Conservation (phyloP, 257 asterid species). For the Capsicum rhomboideum region DNA sequence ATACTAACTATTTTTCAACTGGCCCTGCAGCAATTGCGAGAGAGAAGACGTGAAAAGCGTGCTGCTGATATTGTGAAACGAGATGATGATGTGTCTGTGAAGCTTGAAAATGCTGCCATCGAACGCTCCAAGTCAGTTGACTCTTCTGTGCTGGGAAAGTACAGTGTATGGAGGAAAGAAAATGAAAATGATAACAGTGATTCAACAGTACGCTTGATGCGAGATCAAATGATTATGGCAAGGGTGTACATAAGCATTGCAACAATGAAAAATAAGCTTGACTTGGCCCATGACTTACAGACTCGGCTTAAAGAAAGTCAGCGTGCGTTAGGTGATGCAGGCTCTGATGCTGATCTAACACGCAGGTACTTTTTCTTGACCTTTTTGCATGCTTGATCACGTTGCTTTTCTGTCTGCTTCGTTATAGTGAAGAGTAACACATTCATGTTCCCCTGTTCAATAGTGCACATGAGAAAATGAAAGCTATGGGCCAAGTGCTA, state of each 20-base stretch:
- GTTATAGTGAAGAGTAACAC: slow-evolving; percentile 4
- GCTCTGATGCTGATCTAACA: slow-evolving; percentile 70
- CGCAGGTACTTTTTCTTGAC: slow-evolving; percentile 40
- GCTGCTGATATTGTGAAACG: slow-evolving; percentile 76
- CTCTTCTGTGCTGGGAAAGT: slow-evolving; percentile 90
- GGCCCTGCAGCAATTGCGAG: slow-evolving; percentile 76
- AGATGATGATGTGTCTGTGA: slow-evolving; percentile 73
- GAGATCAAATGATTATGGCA: slow-evolving; percentile 97
- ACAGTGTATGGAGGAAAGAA: slow-evolving; percentile 96
- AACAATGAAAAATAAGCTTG: slow-evolving; percentile 59
- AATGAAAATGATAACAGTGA: slow-evolving; percentile 84
- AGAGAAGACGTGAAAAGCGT: slow-evolving; percentile 67
- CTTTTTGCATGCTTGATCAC: background rate
- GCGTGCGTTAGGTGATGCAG: slow-evolving; percentile 83
- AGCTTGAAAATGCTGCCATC: slow-evolving; percentile 94
- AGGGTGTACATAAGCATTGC: slow-evolving; percentile 89
- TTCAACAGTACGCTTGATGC: slow-evolving; percentile 82
- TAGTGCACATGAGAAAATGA: slow-evolving; percentile 81
- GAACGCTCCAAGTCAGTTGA: slow-evolving; percentile 94
- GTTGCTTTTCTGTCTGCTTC: background rate
- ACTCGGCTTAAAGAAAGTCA: slow-evolving; percentile 88
- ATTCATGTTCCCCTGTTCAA: slow-evolving; percentile 9
- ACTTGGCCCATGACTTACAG: slow-evolving; percentile 70
- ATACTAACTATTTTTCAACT: slow-evolving; percentile 9
- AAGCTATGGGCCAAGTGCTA: slow-evolving; percentile 88